A percentile compares a stretch with the other conserved stretches of the same genome.
phyloP scores from a whole-genome alignment of 1,284 basidiomycete species.

The Ceratobasidium sp. region DNA sequence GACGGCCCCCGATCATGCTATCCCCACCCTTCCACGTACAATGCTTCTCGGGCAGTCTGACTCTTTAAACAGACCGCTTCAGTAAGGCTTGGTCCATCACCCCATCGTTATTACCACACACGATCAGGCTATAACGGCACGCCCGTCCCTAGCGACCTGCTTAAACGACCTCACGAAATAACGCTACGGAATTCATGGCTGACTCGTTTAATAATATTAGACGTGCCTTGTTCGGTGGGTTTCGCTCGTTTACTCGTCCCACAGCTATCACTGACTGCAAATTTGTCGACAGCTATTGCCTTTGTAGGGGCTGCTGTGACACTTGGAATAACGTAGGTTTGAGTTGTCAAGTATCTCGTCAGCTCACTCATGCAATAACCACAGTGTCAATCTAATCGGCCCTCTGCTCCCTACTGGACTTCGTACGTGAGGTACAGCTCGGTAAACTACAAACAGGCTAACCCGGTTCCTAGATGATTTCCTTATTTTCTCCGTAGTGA shows the following conservation, averaged over 20 bases:
- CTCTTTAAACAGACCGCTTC: too few species aligned
- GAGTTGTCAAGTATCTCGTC: not conserved
- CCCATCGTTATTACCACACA: too few species aligned
- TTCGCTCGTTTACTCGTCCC: not conserved
- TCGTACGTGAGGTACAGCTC: too few species aligned
- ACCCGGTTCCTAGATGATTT: slow-evolving; percentile 13
- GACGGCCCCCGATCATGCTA: too few species aligned
- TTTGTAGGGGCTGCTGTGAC: slow-evolving; percentile 13
- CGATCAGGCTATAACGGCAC: too few species aligned
- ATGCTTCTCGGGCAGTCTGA: too few species aligned
- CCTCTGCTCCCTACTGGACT: slow-evolving; percentile 11
- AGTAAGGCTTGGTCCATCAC: too few species aligned
- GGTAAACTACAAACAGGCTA: not conserved
- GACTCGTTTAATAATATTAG: slow-evolving; percentile 8
- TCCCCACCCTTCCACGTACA: too few species aligned
- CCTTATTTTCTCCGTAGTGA: slow-evolving; percentile 21
- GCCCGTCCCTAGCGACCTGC: too few species aligned
- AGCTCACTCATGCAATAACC: not conserved
- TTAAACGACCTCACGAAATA: not conserved
- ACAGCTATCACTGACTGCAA: not conserved
- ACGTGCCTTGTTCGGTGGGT: slow-evolving; percentile 16
- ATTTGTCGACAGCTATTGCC: not conserved
- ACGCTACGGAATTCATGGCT: slow-evolving; percentile 9
- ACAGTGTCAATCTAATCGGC: slow-evolving; percentile 3
- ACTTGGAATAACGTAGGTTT: slow-evolving; percentile 18